Base-by-base conservation (phyloP, 1,284 basidiomycete genomes). In the Heterobasidion parviporum region DNA sequence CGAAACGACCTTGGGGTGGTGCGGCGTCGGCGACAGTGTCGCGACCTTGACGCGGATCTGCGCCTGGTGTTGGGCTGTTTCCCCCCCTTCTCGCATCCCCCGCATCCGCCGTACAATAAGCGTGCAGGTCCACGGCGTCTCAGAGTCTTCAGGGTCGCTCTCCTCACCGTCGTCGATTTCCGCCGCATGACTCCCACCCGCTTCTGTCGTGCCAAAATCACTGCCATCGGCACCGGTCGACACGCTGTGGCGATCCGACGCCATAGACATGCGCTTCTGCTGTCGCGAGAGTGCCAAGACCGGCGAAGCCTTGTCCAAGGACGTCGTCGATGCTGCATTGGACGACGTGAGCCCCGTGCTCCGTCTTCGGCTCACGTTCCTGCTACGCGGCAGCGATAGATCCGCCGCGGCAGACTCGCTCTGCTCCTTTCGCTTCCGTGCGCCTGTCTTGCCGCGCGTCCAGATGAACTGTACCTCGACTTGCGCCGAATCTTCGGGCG, bases 1-100 rank as follows among this genome's bases (percentile, higher is more conserved):
- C 38, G 87, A 89, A 34, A 98, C 89, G 16, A 98, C 87, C 68
- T 96, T 94, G 7, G 96, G 96, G 70, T 98, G 96, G 69, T 98
- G 94, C 15, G 94, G 95, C 1, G 94, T 94, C 6, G 95, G 96
- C 8, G 85, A 86, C 38, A 97, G 78, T 32, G 88, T 92, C 10
- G 85, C 94, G 9, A 89, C 78, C 66, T 88, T 88, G 51, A 85
- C 58, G 20, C 66, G 62, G 8, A 68, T 50, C 59, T 56, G 59
- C 58, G 38, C 44, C 48, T 20, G 50, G 9, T 38, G 33, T n/a
- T 50, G 18, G 4, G 8, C 33, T 10, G 47, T 26, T 26, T 55
- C 36, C 16, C 52, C 41, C 16, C 54, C 26, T n/a, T 50, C 18
- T 32, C 20, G 46, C 26, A 35, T 10, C 54, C 47, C 14, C 8